These are phyloP conservation scores for Cercospora sojina DNA, from an alignment of 2,329 filamentous ascomycete species.

Conservation along the genomic window DNA sequence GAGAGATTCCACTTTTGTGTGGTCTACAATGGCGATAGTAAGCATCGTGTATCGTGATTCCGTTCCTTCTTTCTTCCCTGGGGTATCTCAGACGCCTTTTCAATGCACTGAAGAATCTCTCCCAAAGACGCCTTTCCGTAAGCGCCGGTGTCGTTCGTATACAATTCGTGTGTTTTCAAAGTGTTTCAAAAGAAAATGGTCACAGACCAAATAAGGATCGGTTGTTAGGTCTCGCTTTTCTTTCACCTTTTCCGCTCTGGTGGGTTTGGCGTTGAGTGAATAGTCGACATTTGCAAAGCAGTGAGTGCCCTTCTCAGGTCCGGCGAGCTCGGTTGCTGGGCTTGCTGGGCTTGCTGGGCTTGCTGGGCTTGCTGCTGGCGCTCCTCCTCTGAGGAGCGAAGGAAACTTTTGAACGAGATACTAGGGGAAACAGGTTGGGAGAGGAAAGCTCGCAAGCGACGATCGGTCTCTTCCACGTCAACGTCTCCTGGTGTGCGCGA, in stretches of 20 bases:
- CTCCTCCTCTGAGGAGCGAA: constrained; percentile 5
- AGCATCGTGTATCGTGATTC: not conserved
- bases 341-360: no score
- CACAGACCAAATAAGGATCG: not conserved
- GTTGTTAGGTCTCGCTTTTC: not conserved
- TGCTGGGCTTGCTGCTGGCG: not conserved
- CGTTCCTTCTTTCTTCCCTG: not conserved
- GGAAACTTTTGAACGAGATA: constrained; percentile 25
- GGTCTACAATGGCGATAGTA: not conserved
- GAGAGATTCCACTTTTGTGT: not conserved
- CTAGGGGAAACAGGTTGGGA: constrained; percentile 28
- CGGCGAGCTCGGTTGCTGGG: constrained; percentile 18
- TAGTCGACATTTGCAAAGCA: constrained; percentile 24
- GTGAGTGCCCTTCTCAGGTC: constrained; percentile 17
- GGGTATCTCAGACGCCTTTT: not conserved
- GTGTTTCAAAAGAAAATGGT: not conserved
- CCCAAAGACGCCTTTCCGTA: not conserved
- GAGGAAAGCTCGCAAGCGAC: constrained; percentile 21
- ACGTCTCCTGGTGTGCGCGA: not conserved
- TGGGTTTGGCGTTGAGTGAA: not conserved
- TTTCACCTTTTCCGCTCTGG: not conserved
- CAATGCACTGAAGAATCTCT: not conserved
- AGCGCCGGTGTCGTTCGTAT: not conserved
- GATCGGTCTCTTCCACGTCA: constrained; percentile 11
- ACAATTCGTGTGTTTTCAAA: not conserved